Evolutionary conservation across 495 filamentous ascomycete species (phyloP), one percentile per base, ranked within the genome.

Genomic region (Neurospora sp.): DNA sequence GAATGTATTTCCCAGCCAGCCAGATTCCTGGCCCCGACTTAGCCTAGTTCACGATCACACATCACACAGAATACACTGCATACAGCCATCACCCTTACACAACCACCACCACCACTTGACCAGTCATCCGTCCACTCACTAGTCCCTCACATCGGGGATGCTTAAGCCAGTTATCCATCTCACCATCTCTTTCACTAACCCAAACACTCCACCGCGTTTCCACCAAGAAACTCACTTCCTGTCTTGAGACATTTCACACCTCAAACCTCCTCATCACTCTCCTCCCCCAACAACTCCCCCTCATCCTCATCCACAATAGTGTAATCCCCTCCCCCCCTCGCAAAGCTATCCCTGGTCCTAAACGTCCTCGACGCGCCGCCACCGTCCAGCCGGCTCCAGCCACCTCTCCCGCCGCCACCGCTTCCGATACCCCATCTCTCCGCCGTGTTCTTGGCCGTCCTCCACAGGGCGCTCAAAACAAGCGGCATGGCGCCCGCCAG

Each of bases 251-350:
- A 53, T 39, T 17, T 59, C 22, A 37, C 10, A 27, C 9, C 53
- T 83, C 82, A 92, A 69, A 89, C 87, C 73, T 97, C 94, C 78
- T 98, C 96, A 68, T 97, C 96, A 73, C 96, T 96, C 69, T 97
- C 96, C 73, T 93, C 92, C 1, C 95, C 95, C 35, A 98, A 84
- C 77, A 98, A 82, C 82, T 97, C 94, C 72, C 95, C 95, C 82
- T 97, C 96, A 79, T 99, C 96, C 73, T 93, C 90, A 78, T 94
- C 93, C 59, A 97, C 93, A 79, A 91, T 86, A 16, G 89, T 88
- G 81, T 98, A 99, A 78, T 97, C 93, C 8, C 92, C 89, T 69
- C 92, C 86, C 9, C 92, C 91, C 70, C 93, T 89, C 31, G 92
- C 91, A 82, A 98, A 98, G 35, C 90, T 92, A 72, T 90, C 91